Base-by-base conservation (phyloP, 2,329 filamentous ascomycete species). In the Sporothrix pallida region DNA sequence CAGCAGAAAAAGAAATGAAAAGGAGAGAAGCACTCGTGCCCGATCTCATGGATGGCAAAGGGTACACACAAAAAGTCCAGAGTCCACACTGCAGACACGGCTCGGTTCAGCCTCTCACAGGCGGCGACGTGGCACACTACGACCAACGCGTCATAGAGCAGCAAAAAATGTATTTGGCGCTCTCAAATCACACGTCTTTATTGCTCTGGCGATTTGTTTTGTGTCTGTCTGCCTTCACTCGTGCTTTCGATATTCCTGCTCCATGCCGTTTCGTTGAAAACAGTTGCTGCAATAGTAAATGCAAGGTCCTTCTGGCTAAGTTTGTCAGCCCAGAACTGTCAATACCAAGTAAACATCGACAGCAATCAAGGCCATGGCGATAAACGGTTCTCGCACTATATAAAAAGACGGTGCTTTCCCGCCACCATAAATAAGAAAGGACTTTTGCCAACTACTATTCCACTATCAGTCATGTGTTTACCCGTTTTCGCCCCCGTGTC, bases 71-170 rank as follows among this genome's bases (percentile, higher is more conserved):
- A 62, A 7, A 37, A 37, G 31, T 37, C 31, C 31, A 37, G 60
- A 63, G 37, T 44, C 60, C 37, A 63, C 60, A 63, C 60, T 63
- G 60, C 37, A 44, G 70, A 50, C 58, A 26, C 62, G 52, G 44
- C 62, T 52, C 23, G 26, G 26, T 58, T 68, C 71, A 73, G 75
- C 75, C 75, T 76, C 75, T 76, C 75, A 76, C 74, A 74, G 48
- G 50, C 73, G 50, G 74, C 75, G 73, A 76, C 75, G 75, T 76
- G 75, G 75, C 75, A 75, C 72, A 54, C 62, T 68, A 72, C 26
- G 42, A 63, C 42, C 12, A 58, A 63, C 44, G 44, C 52, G 58
- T 71, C 69, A 71, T 63, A 62, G 58, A 62, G 44, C 4, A 20
- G n/a, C 31, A 37, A 13, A 52, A 54, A 1, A 12, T 9, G 12